Evolutionary conservation across 2,329 filamentous ascomycete genomes (phyloP), one percentile per base, ranked within the genome.

Genomic region (Verticillium isaacii): DNA sequence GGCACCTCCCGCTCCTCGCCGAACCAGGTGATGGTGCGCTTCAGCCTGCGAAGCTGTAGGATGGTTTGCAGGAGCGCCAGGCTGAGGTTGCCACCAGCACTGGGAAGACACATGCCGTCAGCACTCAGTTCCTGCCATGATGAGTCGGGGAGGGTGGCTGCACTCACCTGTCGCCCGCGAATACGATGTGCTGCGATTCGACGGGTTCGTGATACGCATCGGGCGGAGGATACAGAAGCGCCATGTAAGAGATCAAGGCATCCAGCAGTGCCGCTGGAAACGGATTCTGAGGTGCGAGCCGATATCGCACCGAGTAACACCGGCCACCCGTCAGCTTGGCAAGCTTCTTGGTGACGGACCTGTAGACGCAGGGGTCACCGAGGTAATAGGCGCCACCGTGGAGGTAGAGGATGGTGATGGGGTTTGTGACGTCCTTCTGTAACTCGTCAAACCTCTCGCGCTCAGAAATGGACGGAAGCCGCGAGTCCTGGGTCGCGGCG

Each of bases 211-310:
- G 91, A 55, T 86, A 82, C 0, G 90, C 83, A 19, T 82, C 88
- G 0, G 84, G 78, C 0, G 89, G 88, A 14, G 91, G 91, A 68
- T 92, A 88, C 1, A 95, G 79, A 7, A 93, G 79, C 0, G 84
- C 85, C 39, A 95, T 80, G 69, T 94, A 95, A 0, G 89, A 86
- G 36, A 89, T 79, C 11, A 94, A 75, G 1, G 85, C 89, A 70
- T 95, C 91, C 54, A 94, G 76, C 7, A 95, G 74, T 1, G 90
- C 89, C 0, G 89, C 80, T 0, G 91, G 91, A 70, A 95, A 95
- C 0, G 90, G 85, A 63, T 88, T 76, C 71, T 93, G 88, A 0
- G 91, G 91, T 14, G 89, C 85, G 2, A 95, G 82, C 6, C 91
- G 82, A 74, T 94, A 94, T 3, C 89, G 83, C 5, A 93, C 86